Evolutionary conservation across 2,329 filamentous ascomycete species (phyloP).

Genomic region (Fusarium circinatum): DNA sequence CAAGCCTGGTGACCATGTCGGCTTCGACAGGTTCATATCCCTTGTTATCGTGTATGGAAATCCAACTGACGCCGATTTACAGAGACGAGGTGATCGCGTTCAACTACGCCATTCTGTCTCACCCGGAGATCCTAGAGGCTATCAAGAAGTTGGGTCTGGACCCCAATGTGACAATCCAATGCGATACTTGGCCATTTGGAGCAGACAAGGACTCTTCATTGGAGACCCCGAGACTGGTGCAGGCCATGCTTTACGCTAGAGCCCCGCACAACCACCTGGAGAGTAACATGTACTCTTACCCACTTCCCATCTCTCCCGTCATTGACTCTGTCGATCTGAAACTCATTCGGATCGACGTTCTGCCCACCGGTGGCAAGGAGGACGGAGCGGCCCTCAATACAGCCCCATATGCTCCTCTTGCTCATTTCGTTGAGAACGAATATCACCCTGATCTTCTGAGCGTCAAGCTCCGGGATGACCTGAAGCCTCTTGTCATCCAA

Average conservation of each 20-base stretch:
- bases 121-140: background rate
- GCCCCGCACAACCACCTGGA: background rate
- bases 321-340: slow-evolving; percentile 66
- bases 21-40: background rate
- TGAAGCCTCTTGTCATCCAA: slow-evolving; percentile 77
- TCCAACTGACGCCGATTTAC: rapidly evolving
- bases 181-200: background rate
- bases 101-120: background rate
- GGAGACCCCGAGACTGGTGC: background rate
- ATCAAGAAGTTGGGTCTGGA: background rate
- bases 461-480: slow-evolving; percentile 58
- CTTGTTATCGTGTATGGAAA: rapidly evolving
- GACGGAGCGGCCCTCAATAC: slow-evolving; percentile 57
- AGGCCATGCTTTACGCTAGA: background rate
- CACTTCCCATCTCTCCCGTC: slow-evolving; percentile 66
- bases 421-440: slow-evolving; percentile 46
- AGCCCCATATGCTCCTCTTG: slow-evolving; percentile 54
- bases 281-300: slow-evolving; percentile 60
- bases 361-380: slow-evolving; percentile 58
- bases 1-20: background rate
- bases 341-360: slow-evolving; percentile 66
- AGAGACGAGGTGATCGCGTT: background rate
- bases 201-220: background rate
- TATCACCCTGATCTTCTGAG: slow-evolving; percentile 63
- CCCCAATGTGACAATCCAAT: background rate